Evolutionary conservation across 257 asterid species (phyloP), one percentile per base, ranked within the genome.

Genomic region (Echium plantagineum): DNA sequence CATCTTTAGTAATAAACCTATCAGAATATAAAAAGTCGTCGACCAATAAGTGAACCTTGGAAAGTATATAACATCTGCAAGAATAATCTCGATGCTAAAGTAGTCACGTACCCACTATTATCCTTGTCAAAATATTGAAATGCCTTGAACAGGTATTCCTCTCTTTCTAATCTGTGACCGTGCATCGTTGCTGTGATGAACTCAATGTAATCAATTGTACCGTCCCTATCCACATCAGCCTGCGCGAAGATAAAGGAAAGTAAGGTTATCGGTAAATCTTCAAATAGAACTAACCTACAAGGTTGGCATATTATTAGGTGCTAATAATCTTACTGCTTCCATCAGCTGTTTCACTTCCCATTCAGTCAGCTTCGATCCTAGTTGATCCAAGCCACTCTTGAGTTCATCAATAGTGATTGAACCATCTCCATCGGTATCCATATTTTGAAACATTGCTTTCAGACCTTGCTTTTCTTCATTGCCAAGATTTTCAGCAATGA

Each of bases 181-280:
- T 86, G 94, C 97, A 89, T 89, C 55, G 97, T 89, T 32, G 95
- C 95, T 0, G 95, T 89, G 56, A 86, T 78, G 77, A 89, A 89
- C 78, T 89, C 95, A 9, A 78, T 82, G 79, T 86, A 82, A 66
- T 89, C 97, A 15, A 89, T 89, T 5, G 94, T 67, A 56, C 97
- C 97, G 21, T 89, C 78, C 69, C 97, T 95, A 69, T 89, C 97
- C 63, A 86, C 97, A 69, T 86, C 97, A 19, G 97, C 94, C 97
- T 89, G 71, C 52, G 28, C 15, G 48, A 26, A 18, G 52, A 42
- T 42, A 12, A 42, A 42, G 1, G 3, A 62, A 8, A 61, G 17
- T 9, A 26, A 16, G 12, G 2, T n/a, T 32, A 21, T 63, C 35
- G 32, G 51, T 64, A 57, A 56, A 20, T 15, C 21, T 16, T 19